Evolutionary conservation across 1,284 basidiomycete species (phyloP).

Genomic region (Gymnopus androsaceus): DNA sequence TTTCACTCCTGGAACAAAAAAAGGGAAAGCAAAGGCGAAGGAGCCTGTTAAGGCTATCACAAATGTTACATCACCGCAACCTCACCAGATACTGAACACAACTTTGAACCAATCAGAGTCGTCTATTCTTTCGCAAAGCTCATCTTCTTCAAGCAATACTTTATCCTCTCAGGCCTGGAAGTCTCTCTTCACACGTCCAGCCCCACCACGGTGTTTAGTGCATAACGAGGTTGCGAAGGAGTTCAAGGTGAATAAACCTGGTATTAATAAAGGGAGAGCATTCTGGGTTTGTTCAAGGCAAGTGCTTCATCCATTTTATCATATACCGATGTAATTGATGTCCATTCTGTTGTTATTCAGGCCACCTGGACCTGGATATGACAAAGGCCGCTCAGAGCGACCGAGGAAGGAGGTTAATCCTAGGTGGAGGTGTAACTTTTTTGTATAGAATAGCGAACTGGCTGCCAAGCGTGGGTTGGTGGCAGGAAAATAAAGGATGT

Average conservation of each 20-base stretch:
- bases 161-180: conserved; percentile 56
- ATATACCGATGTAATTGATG: neutral
- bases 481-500: too few species aligned
- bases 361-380: conserved; percentile 91
- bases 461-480: conserved; percentile 43
- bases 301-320: conserved; percentile 29
- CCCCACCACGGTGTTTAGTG: too few species aligned
- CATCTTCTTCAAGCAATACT: conserved; percentile 16
- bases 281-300: conserved; percentile 94
- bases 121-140: too few species aligned
- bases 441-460: conserved; percentile 77
- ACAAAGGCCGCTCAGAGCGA: conserved; percentile 79
- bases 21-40: conserved; percentile 32
- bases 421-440: conserved; percentile 80
- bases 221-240: conserved; percentile 76
- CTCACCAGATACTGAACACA: too few species aligned
- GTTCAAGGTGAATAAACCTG: conserved; percentile 88
- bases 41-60: neutral
- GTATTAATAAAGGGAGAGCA: conserved; percentile 89
- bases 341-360: too few species aligned
- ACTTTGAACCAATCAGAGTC: too few species aligned
- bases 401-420: conserved; percentile 84
- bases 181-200: conserved; percentile 71
- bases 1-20: conserved; percentile 44
- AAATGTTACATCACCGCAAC: conserved; percentile 22